A percentile compares a stretch with the other conserved stretches of the same genome.
Evolutionary conservation across 305 asterid genomes (phyloP).

Genomic region (Fraxinus sp.): DNA sequence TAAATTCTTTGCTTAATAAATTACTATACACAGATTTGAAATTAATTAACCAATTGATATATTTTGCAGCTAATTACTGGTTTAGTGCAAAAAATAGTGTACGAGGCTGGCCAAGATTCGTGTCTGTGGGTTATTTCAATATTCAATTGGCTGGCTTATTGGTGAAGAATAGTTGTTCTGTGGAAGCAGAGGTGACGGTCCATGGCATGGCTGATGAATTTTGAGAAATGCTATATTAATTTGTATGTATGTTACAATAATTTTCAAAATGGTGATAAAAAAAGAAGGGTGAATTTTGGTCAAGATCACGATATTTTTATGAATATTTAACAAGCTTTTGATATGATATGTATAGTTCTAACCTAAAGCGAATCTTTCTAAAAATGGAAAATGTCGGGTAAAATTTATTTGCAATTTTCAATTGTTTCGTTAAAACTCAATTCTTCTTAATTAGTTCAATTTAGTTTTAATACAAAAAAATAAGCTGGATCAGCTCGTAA

Average conservation of each 20-base stretch:
- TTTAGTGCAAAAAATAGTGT: constrained; percentile 41
- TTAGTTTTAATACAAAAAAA: neutral
- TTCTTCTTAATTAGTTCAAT: neutral
- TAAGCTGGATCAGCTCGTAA: too few relatives aligned
- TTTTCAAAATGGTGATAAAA: neutral
- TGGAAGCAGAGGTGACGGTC: constrained; percentile 59
- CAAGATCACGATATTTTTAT: neutral
- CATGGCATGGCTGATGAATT: constrained; percentile 45
- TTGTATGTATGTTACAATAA: neutral
- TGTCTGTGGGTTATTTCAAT: constrained; percentile 38
- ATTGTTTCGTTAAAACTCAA: neutral
- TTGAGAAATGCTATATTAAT: constrained; percentile 12
- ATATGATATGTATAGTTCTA: neutral
- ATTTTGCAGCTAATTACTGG: constrained; percentile 63
- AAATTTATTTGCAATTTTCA: neutral
- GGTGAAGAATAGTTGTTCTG: constrained; percentile 40
- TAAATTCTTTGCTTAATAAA: constrained; percentile 15
- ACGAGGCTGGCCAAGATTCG: constrained; percentile 67
- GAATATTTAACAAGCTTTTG: neutral
- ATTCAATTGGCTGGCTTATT: constrained; percentile 31
- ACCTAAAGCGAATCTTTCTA: neutral
- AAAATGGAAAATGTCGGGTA: neutral
- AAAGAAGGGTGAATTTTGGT: neutral
- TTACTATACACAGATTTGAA: neutral
- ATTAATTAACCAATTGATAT: neutral